Base-by-base conservation (phyloP, 306 rosid species). In the Mimosa bimucronata region DNA sequence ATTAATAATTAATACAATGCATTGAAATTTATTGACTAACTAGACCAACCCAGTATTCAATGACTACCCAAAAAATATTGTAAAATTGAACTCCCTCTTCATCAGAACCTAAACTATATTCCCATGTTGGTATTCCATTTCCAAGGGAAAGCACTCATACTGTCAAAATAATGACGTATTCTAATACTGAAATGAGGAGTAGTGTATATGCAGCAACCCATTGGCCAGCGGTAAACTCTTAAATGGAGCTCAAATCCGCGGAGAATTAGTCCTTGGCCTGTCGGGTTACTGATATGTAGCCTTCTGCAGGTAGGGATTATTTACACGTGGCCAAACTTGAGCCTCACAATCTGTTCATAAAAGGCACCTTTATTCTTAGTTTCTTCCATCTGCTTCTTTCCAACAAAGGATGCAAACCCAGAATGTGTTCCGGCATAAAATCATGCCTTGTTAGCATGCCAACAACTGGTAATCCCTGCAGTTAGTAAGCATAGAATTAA, bases 401-500 rank as follows among this genome's bases (percentile, higher is more conserved):
- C 57, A 95, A 84, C 86, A 34, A 71, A n/a, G 99, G 98, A 77
- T 91, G 86, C 89, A 89, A 85, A 46, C 90, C 83, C 78, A 91
- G 52, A 82, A 95, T 85, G 77, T 95, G 97, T 84, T 93, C 99
- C 4, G 97, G 79, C 90, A 84, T 95, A 86, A 95, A 95, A 82
- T 95, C 97, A 18, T 95, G 99, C 81, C 99, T 84, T 1, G 97
- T 95, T 82, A 93, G 79, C 78, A 95, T 88, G 29, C 99, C 98
- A 50, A 90, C 93, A 52, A 92, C 91, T 0, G 97, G 97, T 41
- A 88, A 83, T 85, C 90, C 84, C 99, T 95, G 99, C 90, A 86
- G 62, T 70, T 77, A 75, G 81, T 71, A 73, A 57, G 79, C 71
- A 77, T 52, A 70, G 34, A 81, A 60, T 61, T 66, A 23, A 2